Evolutionary conservation across 805 yeast species (phyloP).

Genomic region (Metschnikowia similis): DNA sequence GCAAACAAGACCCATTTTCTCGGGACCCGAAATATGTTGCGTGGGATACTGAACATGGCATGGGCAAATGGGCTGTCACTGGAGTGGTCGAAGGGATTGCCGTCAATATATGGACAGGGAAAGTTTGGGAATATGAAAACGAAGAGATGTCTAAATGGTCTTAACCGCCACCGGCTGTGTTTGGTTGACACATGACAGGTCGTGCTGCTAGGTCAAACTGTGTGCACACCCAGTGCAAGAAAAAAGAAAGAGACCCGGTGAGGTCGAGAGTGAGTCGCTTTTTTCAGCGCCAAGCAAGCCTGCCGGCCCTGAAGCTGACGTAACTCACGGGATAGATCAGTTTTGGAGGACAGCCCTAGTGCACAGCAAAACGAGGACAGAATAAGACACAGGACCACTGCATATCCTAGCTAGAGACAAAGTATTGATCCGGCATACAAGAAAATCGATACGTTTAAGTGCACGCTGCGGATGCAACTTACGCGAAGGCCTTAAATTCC

Average conservation of each 20-base stretch:
- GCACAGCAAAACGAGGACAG: too few species aligned
- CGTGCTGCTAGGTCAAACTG: not conserved
- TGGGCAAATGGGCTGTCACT: not conserved
- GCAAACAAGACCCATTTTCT: conserved; percentile 1
- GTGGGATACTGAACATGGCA: not conserved
- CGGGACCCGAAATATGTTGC: not conserved
- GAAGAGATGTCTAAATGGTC: not conserved
- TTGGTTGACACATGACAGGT: not conserved
- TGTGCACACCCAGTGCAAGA: not conserved
- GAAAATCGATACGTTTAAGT: not conserved
- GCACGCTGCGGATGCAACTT: not conserved
- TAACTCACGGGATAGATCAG: too few species aligned
- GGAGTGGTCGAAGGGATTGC: not conserved
- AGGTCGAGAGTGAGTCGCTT: not conserved
- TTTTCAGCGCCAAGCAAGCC: not conserved
- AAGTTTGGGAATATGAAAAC: too few species aligned
- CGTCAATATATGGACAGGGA: not conserved
- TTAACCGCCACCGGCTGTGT: not conserved
- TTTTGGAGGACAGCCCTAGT: too few species aligned
- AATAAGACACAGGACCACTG: too few species aligned
- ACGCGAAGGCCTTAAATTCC: not conserved
- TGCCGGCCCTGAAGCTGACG: too few species aligned
- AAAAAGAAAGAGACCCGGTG: not conserved
- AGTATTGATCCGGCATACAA: too few species aligned
- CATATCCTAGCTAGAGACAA: too few species aligned